phyloP scores from a whole-genome alignment of 495 filamentous ascomycete species.

The Durotheca rogersii region DNA sequence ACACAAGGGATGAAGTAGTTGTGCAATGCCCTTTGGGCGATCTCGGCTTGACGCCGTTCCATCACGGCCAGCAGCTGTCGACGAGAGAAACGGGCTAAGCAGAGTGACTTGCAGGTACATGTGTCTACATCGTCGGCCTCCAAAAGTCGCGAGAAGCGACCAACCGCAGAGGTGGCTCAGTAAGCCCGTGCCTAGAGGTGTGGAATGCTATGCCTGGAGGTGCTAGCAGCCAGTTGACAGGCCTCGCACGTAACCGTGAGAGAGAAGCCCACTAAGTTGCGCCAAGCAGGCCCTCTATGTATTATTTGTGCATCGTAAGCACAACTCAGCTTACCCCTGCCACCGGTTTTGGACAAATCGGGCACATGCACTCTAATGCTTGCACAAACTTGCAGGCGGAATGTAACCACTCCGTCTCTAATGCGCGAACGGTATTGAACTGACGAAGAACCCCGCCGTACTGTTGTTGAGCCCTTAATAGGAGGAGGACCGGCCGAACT shows the following conservation, averaged over 20 bases:
- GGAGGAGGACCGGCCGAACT: neutral
- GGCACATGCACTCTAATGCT: conserved; percentile 15
- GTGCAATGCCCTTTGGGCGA: conserved; percentile 19
- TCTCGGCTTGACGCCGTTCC: conserved; percentile 8
- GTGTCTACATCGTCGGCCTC: conserved; percentile 26
- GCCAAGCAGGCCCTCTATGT: conserved; percentile 7
- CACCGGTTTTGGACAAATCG: conserved; percentile 10
- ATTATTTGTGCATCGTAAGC: conserved; percentile 22
- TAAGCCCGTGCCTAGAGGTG: conserved; percentile 27
- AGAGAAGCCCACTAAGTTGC: conserved; percentile 22
- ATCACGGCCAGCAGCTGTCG: conserved; percentile 1
- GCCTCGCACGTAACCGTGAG: too few relatives aligned
- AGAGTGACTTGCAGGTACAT: conserved; percentile 30
- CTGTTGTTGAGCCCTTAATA: neutral
- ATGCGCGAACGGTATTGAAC: conserved; percentile 21
- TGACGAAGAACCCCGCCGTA: neutral
- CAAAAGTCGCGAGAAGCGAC: conserved; percentile 30
- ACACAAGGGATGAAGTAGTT: neutral
- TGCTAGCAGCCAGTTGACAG: too few relatives aligned
- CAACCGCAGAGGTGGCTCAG: conserved; percentile 26
- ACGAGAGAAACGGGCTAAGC: conserved; percentile 10
- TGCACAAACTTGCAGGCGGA: conserved; percentile 30
- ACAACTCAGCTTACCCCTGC: conserved; percentile 23
- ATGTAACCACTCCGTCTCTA: conserved; percentile 22
- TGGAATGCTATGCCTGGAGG: too few relatives aligned